These are phyloP conservation scores for Metarhizium album DNA, from an alignment of 2,329 filamentous ascomycete genomes.

Conservation along the genomic window DNA sequence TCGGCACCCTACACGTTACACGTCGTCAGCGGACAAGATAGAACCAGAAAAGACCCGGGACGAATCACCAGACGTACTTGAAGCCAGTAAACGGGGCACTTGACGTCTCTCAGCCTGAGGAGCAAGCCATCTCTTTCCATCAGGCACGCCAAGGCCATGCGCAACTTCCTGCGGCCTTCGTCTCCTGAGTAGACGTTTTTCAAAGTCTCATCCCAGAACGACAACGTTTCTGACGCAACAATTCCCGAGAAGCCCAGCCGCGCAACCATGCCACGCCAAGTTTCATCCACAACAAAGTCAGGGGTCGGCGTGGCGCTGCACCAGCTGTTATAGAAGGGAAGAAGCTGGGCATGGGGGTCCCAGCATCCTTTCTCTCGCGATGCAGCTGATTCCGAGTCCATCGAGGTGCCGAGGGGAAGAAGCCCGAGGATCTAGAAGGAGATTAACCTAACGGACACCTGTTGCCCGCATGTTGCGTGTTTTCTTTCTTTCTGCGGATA, in stretches of 20 bases:
- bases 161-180: slow-evolving; percentile 36
- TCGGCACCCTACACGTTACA: slow-evolving; percentile 27
- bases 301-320: slow-evolving; percentile 26
- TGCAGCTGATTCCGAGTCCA: slow-evolving; percentile 40
- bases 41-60: neutral
- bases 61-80: slow-evolving; percentile 25
- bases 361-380: slow-evolving; percentile 37
- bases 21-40: neutral
- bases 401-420: slow-evolving; percentile 37
- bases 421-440: slow-evolving; percentile 32
- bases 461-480: neutral
- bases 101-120: slow-evolving; percentile 33
- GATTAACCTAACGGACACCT: neutral
- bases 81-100: slow-evolving; percentile 42
- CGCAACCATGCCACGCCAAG: slow-evolving; percentile 34
- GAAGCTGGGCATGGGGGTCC: slow-evolving; percentile 32
- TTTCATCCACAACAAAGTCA: slow-evolving; percentile 35
- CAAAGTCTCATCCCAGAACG: slow-evolving; percentile 36
- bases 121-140: slow-evolving; percentile 37
- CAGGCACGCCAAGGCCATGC: slow-evolving; percentile 33
- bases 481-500: neutral
- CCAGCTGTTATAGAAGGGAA: slow-evolving; percentile 33
- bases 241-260: slow-evolving; percentile 34
- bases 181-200: slow-evolving; percentile 37
- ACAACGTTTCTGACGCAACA: slow-evolving; percentile 23